Conservation (phyloP, 164 flowering plant genomes). For the Stephania yunnanensis region DNA sequence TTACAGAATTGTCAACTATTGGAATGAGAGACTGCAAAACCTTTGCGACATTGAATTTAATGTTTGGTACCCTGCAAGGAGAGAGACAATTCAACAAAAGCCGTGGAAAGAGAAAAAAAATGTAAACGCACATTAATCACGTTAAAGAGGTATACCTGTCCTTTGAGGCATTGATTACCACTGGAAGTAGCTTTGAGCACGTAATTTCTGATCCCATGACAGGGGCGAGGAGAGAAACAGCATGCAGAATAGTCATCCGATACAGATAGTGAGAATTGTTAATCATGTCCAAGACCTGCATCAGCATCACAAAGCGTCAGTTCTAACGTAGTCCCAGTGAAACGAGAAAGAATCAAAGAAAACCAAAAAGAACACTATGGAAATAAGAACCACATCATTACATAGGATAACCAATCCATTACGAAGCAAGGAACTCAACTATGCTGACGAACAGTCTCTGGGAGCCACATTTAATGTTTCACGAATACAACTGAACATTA, state of each 20-base stretch:
- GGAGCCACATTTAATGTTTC: neutral
- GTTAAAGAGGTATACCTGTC: slow-evolving; percentile 48
- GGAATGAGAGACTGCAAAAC: slow-evolving; percentile 76
- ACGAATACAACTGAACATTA: too few relatives aligned
- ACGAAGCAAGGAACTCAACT: neutral
- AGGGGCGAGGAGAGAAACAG: slow-evolving; percentile 84
- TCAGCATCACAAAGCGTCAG: neutral
- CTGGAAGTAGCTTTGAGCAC: slow-evolving; percentile 77
- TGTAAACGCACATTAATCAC: neutral
- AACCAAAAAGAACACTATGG: neutral
- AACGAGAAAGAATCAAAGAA: neutral
- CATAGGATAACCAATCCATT: neutral
- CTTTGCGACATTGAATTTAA: slow-evolving; percentile 83
- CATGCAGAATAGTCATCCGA: slow-evolving; percentile 82
- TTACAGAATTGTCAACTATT: slow-evolving; percentile 69
- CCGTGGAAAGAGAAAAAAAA: neutral
- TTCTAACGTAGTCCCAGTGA: neutral
- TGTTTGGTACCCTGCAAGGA: slow-evolving; percentile 71
- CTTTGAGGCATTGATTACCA: slow-evolving; percentile 63
- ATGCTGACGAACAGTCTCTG: neutral
- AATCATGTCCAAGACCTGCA: slow-evolving; percentile 81
- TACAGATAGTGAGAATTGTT: slow-evolving; percentile 76
- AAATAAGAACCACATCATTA: neutral
- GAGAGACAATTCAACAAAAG: neutral
- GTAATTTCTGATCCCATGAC: slow-evolving; percentile 93